These are phyloP conservation scores for Fusarium burgessii DNA, from an alignment of 2,329 filamentous ascomycete species.

Conservation along the genomic window DNA sequence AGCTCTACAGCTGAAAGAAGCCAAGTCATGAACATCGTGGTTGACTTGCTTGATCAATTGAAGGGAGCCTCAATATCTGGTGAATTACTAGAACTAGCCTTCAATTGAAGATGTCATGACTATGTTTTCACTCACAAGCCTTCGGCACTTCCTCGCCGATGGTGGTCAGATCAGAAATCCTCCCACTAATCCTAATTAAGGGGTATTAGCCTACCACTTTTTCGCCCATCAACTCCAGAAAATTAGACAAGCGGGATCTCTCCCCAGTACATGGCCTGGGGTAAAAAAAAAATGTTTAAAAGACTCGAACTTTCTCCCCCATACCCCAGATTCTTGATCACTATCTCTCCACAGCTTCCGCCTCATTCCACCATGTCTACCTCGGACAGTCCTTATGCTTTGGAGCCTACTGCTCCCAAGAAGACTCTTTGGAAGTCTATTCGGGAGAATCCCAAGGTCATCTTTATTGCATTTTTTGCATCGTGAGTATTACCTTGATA, in stretches of 20 bases:
- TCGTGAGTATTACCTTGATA: constrained; percentile 23
- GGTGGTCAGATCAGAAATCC: constrained; percentile 8
- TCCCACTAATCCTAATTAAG: neutral
- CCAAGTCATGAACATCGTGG: neutral
- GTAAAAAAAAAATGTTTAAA: constrained; percentile 25
- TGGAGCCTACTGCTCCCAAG: constrained; percentile 19
- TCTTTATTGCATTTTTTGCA: constrained; percentile 46
- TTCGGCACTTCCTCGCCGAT: neutral
- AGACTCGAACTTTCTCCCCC: constrained; percentile 14
- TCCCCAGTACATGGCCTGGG: neutral
- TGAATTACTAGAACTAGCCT: neutral
- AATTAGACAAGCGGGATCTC: neutral
- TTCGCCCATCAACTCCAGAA: constrained; percentile 20
- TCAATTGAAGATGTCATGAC: neutral
- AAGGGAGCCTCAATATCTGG: neutral
- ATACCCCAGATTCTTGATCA: constrained; percentile 21
- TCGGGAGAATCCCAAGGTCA: constrained; percentile 38
- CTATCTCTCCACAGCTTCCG: constrained; percentile 19
- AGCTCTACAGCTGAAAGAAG: no score
- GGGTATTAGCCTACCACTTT: constrained; percentile 17
- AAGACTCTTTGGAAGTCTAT: constrained; percentile 22
- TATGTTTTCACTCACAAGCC: neutral
- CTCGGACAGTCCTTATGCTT: constrained; percentile 16
- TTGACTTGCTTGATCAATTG: neutral
- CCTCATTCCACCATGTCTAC: constrained; percentile 13